Conservation (phyloP, 108 stramenopile species). For the Skeletonema marinoi region DNA sequence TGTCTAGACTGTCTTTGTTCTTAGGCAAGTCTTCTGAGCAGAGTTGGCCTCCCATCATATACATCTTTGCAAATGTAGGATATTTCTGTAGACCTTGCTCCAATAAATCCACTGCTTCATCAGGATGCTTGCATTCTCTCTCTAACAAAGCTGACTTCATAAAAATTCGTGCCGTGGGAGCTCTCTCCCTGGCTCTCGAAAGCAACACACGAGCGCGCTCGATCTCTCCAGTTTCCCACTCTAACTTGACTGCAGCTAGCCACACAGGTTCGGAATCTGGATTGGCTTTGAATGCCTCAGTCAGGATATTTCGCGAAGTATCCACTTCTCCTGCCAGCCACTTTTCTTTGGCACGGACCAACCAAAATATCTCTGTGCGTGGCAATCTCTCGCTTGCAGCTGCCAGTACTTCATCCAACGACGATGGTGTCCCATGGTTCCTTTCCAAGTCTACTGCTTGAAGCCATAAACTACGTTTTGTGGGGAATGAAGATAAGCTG, state of each 20-base stretch:
- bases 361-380: conserved; percentile 95
- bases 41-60: conserved; percentile 97
- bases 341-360: conserved; percentile 95
- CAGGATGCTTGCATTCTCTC: conserved; percentile 58
- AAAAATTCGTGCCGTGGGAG: conserved; percentile 86
- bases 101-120: conserved; percentile 65
- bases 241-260: conserved; percentile 97
- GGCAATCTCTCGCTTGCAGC: conserved; percentile 87
- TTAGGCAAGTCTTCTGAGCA: conserved; percentile 75
- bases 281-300: conserved; percentile 92
- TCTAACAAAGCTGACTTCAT: conserved; percentile 96
- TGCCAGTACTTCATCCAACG: conserved; percentile 79
- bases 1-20: conserved; percentile 60
- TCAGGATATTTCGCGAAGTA: conserved; percentile 89
- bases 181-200: conserved; percentile 80
- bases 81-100: conserved; percentile 83
- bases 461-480: conserved; percentile 88
- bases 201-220: conserved; percentile 91
- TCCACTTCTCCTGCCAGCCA: conserved; percentile 91
- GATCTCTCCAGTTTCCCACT: conserved; percentile 95
- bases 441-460: conserved; percentile 93
- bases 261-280: conserved; percentile 95
- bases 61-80: conserved; percentile 82
- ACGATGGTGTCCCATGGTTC: conserved; percentile 70
- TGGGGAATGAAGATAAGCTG: conserved; percentile 77